Conservation (phyloP, 176 grass and related monocot genomes). For the Rhynchospora breviuscula region DNA sequence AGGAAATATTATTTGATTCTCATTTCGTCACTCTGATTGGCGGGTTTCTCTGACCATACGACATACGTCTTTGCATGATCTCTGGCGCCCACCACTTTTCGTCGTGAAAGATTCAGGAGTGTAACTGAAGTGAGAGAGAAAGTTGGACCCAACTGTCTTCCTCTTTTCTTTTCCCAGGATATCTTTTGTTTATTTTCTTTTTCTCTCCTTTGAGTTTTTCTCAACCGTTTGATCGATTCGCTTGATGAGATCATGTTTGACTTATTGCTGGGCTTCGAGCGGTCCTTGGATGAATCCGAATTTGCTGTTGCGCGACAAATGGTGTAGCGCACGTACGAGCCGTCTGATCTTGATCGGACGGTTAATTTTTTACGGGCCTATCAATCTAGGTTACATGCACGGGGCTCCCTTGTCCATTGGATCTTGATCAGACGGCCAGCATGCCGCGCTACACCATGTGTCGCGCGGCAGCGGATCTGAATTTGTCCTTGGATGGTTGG, state of each 20-base stretch:
- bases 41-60: not conserved
- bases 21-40: not conserved
- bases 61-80: not conserved
- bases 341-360: no score
- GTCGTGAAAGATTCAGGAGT: not conserved
- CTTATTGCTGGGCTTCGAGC: not conserved
- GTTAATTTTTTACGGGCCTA: no score
- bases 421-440: no score
- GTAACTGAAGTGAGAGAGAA: not conserved
- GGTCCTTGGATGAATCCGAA: no score
- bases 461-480: no score
- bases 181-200: not conserved
- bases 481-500: no score
- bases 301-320: no score
- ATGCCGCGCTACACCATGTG: no score
- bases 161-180: not conserved
- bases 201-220: not conserved
- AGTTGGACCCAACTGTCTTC: not conserved
- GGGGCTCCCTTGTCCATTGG: no score
- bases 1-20: not conserved
- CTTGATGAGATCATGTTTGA: not conserved
- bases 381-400: no score
- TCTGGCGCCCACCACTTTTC: not conserved
- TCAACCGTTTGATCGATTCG: not conserved
- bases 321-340: no score